Percentiles rank a stretch among this genome's conserved stretches.
phyloP scores from a whole-genome alignment of 345 rosid species.

The Eutrema heterophyllum region DNA sequence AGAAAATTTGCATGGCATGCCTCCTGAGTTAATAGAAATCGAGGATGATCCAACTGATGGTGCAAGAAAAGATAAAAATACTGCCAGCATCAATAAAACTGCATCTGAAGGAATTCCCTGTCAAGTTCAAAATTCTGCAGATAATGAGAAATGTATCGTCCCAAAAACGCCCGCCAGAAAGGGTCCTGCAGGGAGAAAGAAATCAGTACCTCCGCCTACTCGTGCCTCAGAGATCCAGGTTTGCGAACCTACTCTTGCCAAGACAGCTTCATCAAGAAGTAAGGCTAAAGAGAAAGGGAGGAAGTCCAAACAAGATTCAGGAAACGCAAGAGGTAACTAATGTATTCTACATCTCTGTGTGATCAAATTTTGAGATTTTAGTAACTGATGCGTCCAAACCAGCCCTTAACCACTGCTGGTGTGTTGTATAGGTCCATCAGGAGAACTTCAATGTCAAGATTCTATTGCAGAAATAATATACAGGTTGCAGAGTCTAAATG shows the following conservation, averaged over 20 bases:
- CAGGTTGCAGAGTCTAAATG: slow-evolving; percentile 41
- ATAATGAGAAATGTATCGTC: slow-evolving; percentile 17
- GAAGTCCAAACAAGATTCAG: slow-evolving; percentile 21
- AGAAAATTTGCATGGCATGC: slow-evolving; percentile 18
- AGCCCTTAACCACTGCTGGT: slow-evolving; percentile 2
- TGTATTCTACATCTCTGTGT: slow-evolving; percentile 15
- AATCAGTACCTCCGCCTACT: slow-evolving; percentile 13
- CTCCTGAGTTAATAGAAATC: slow-evolving; percentile 13
- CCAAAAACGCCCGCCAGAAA: slow-evolving; percentile 36
- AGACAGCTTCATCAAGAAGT: slow-evolving; percentile 24
- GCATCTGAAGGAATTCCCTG: slow-evolving; percentile 15
- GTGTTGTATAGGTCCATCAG: slow-evolving; percentile 33
- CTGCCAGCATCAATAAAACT: slow-evolving; percentile 18
- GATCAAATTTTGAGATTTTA: slow-evolving; percentile 12
- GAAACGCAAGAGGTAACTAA: slow-evolving; percentile 39
- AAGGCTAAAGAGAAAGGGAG: slow-evolving; percentile 30
- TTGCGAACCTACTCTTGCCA: slow-evolving; percentile 19
- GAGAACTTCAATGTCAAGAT: slow-evolving; percentile 22
- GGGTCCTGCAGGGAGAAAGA: slow-evolving; percentile 19
- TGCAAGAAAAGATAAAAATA: slow-evolving; percentile 11
- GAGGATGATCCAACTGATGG: slow-evolving; percentile 30
- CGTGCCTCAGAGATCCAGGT: slow-evolving; percentile 30
- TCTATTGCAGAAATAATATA: slow-evolving; percentile 44
- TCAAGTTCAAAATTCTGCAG: slow-evolving; percentile 20
- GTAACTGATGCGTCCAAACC: slow-evolving; percentile 18